Percentiles rank a stretch among this genome's conserved stretches.
Conservation (phyloP, 192 early-diverging fungal genomes). For the Coemansia sp. region DNA sequence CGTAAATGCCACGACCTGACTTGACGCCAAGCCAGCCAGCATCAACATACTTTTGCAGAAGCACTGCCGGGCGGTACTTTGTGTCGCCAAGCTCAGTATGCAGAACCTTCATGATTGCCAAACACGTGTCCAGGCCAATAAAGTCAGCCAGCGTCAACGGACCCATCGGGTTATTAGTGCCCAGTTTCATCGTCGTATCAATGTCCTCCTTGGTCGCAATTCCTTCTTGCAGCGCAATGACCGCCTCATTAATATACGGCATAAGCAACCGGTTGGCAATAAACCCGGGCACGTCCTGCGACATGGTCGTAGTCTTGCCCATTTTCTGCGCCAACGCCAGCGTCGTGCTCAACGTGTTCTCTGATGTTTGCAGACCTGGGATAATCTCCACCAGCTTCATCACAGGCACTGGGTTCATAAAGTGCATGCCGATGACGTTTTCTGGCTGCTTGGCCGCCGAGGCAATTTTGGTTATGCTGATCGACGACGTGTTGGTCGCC, state of each 20-base stretch:
- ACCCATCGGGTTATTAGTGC: slow-evolving; percentile 97
- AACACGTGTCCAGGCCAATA: slow-evolving; percentile 96
- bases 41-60: slow-evolving; percentile 93
- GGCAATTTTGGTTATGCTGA: slow-evolving; percentile 96
- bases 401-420: slow-evolving; percentile 97
- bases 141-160: slow-evolving; percentile 96
- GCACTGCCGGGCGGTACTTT: slow-evolving; percentile 91
- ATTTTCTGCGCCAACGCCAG: slow-evolving; percentile 74
- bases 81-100: slow-evolving; percentile 87
- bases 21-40: slow-evolving; percentile 97
- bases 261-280: slow-evolving; percentile 96
- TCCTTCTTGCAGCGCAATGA: slow-evolving; percentile 81
- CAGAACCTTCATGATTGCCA: slow-evolving; percentile 95
- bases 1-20: slow-evolving; percentile 85
- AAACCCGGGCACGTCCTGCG: slow-evolving; percentile 91
- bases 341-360: slow-evolving; percentile 70
- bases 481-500: slow-evolving; percentile 96
- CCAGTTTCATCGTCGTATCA: slow-evolving; percentile 97
- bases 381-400: slow-evolving; percentile 98
- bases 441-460: slow-evolving; percentile 68
- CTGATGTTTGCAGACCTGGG: slow-evolving; percentile 83
- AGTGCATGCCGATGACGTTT: slow-evolving; percentile 96
- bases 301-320: slow-evolving; percentile 91
- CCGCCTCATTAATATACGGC: slow-evolving; percentile 99
- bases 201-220: slow-evolving; percentile 92